Base-by-base conservation (phyloP, 2,329 filamentous ascomycete genomes). In the Bipolaris zeicola region DNA sequence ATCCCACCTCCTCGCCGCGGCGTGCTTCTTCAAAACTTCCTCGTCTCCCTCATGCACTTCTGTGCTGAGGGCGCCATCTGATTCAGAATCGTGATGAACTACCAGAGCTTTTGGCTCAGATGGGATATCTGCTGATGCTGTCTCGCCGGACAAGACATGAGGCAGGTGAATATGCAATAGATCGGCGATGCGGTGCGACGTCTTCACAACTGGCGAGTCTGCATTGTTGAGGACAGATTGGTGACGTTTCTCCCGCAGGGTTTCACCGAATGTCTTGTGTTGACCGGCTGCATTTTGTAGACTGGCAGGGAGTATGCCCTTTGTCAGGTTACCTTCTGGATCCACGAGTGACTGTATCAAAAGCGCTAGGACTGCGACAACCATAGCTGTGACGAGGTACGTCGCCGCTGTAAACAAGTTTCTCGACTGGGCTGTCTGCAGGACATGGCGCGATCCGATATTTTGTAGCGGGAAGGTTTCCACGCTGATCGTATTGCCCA, bases 401-500 rank as follows among this genome's bases (percentile, higher is more conserved):
- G 84, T 78, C 49, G 86, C 80, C 51, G 83, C 79, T 37, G 84
- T 74, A 36, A 86, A 76, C 50, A 88, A 37, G 37, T 64, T 62
- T 22, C 65, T 65, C 80, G 80, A 44, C 73, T 70, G 80, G 2
- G 87, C 83, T 60, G 85, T 80, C 16, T 84, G 85, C 31, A 93
- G 85, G 3, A 92, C 84, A 71, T 93, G 92, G 60, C 90, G 89
- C 8, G 84, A 75, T 16, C 73, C 57, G 20, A 79, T 67, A 8
- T 80, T 79, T 5, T 78, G 73, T 5, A 96, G 83, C 0, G 91
- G 87, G 60, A 96, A 87, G 37, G 86, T 89, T 75, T 96, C 91
- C 24, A 96, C 87, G 28, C 89, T 86, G 38, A 92, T 86, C 0
- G 87, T 90, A 72, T 92, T 93, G 58, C 87, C 89, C 65, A 96